A percentile compares a stretch with the other conserved stretches of the same genome.
Evolutionary conservation across 2,329 filamentous ascomycete genomes (phyloP).

Genomic region (Juglanconis oblonga): DNA sequence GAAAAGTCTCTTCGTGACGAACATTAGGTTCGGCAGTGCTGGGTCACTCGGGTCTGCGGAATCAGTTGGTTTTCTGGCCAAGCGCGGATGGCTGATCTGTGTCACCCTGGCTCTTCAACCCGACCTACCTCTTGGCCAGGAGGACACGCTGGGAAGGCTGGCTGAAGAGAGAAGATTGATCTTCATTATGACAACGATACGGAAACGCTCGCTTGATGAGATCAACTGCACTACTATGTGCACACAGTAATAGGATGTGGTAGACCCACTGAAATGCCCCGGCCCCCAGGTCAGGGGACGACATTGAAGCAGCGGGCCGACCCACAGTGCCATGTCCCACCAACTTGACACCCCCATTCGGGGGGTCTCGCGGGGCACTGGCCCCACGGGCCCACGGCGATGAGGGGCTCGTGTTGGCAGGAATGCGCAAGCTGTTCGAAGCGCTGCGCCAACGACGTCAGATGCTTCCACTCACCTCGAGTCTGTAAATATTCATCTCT

Average conservation of each 20-base stretch:
- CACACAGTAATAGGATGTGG: background rate
- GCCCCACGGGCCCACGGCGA: background rate
- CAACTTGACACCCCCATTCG: background rate
- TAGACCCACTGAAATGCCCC: background rate
- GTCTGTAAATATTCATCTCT: background rate
- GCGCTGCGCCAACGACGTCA: background rate
- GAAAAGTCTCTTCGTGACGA: too few relatives aligned
- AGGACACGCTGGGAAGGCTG: too few relatives aligned
- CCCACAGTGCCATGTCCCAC: background rate
- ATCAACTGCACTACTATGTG: background rate
- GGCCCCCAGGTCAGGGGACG: background rate
- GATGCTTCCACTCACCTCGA: background rate
- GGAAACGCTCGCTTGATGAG: too few relatives aligned
- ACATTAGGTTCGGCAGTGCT: too few relatives aligned
- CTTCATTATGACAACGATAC: too few relatives aligned
- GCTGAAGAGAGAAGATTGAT: too few relatives aligned
- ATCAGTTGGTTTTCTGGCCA: too few relatives aligned
- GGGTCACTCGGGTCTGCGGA: too few relatives aligned
- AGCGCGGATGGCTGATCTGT: too few relatives aligned
- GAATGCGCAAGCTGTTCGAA: background rate
- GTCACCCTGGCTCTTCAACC: too few relatives aligned
- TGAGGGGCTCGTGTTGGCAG: background rate
- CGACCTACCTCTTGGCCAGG: too few relatives aligned
- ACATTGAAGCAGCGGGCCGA: background rate
- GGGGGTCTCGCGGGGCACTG: constrained; percentile 1